phyloP scores from a whole-genome alignment of 495 filamentous ascomycete genomes.

The Aspergillus carlsbadensis region DNA sequence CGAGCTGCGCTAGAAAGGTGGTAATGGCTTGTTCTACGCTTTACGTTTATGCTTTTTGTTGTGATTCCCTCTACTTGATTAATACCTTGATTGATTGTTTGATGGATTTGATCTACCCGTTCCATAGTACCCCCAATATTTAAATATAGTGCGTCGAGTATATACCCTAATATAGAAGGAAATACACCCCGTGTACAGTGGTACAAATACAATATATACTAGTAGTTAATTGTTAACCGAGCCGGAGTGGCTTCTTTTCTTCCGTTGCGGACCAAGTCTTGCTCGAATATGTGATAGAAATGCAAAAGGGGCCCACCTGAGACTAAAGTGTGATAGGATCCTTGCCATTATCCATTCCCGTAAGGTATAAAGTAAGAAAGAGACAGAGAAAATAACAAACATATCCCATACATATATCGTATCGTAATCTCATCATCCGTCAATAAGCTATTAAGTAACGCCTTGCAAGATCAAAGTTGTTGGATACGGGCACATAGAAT shows the following conservation, averaged over 20 bases:
- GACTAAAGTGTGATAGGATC: background rate
- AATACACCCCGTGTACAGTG: background rate
- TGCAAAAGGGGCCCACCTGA: background rate
- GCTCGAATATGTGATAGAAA: background rate
- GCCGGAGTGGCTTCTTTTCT: background rate
- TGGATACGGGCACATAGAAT: slow-evolving; percentile 1
- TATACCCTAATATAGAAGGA: background rate
- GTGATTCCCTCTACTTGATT: slow-evolving; percentile 27
- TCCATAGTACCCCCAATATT: background rate
- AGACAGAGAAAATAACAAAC: slow-evolving; percentile 13
- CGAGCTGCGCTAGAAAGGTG: too few species aligned
- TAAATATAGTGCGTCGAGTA: background rate
- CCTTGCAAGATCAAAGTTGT: slow-evolving; percentile 11
- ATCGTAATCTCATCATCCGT: slow-evolving; percentile 37
- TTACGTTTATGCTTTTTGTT: slow-evolving; percentile 5
- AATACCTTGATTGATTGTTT: background rate
- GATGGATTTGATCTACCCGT: background rate
- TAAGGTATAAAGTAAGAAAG: slow-evolving; percentile 17
- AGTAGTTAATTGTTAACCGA: background rate
- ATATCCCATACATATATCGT: slow-evolving; percentile 16
- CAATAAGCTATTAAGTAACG: slow-evolving; percentile 9
- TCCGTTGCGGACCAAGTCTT: background rate
- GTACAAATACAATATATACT: slow-evolving; percentile 3
- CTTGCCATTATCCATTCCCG: background rate
- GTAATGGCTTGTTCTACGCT: background rate